Evolutionary conservation across 306 rosid genomes (phyloP).

Genomic region (Phaseolus lunatus): DNA sequence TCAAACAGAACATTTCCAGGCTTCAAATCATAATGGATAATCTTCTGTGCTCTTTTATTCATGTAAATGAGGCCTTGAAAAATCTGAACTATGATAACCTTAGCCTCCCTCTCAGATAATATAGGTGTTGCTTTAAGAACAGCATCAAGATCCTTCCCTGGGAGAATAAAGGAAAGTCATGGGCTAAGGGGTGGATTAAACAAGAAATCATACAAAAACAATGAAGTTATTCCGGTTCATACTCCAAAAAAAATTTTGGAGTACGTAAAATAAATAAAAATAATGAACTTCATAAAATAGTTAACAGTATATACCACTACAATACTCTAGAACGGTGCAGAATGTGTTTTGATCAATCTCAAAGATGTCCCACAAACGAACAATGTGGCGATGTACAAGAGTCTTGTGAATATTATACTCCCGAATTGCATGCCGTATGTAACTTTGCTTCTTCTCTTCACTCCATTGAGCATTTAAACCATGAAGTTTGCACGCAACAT

Average conservation of each 20-base stretch:
- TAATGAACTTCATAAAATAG: slow-evolving; percentile 37
- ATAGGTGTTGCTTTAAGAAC: slow-evolving; percentile 90
- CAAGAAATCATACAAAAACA: slow-evolving; percentile 19
- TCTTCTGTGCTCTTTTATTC: slow-evolving; percentile 91
- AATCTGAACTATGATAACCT: slow-evolving; percentile 87
- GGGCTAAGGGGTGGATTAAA: slow-evolving; percentile 12
- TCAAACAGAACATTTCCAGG: slow-evolving; percentile 99
- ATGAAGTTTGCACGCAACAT: slow-evolving; percentile 98
- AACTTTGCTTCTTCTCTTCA: slow-evolving; percentile 99
- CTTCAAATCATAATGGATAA: slow-evolving; percentile 96
- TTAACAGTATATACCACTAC: slow-evolving; percentile 71
- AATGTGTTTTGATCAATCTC: slow-evolving; percentile 98
- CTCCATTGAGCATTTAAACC: slow-evolving; percentile 99
- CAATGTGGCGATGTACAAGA: slow-evolving; percentile 92
- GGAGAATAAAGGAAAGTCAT: slow-evolving; percentile 28
- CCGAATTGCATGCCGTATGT: slow-evolving; percentile 95
- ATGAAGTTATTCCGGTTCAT: not conserved
- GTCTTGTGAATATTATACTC: slow-evolving; percentile 99
- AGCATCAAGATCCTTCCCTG: slow-evolving; percentile 99
- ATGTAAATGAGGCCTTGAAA: slow-evolving; percentile 94
- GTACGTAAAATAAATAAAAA: slow-evolving; percentile 18
- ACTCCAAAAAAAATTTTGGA: slow-evolving; percentile 10
- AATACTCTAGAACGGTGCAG: slow-evolving; percentile 94
- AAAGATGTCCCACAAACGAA: slow-evolving; percentile 98
- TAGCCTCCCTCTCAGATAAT: slow-evolving; percentile 95